Evolutionary conservation across 495 filamentous ascomycete genomes (phyloP), one percentile per base, ranked within the genome.

Genomic region (Daldinia decipiens): DNA sequence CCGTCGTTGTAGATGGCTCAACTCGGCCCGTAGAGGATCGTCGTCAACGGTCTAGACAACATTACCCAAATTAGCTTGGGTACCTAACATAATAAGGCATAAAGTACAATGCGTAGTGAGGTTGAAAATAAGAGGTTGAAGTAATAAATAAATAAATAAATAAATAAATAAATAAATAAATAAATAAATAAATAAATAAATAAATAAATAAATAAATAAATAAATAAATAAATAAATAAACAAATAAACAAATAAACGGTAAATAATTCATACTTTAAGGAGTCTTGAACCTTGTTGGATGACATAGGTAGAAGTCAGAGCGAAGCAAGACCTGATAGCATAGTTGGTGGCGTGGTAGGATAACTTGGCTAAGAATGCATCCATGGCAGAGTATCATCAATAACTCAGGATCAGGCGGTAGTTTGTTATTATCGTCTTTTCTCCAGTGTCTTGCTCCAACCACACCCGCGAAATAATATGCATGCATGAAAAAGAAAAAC

Each of bases 281-380:
- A 98, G 82, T 38, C 93, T 86, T 0, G 90, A 88, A 19, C 92
- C 92, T 73, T 97, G 93, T 51, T 86, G 84, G 63, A 97, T 88
- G 32, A 95, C 93, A 85, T 93, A 98, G 43, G 85, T 87, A 50
- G 92, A 92, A 0, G 95, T 97, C 59, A 98, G 88, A 11, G 90
- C 89, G 63, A 99, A 89, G 43, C 94, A 96, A n/a, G 93, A 95
- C 68, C 91, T 83, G 67, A 97, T 92, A 79, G 93, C 93, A 86
- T 93, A 94, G 80, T 93, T 97, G 87, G 94, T 90, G 52, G 93
- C 92, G 82, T 97, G 93, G 51, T 71, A 67, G 67, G 85, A 72
- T 79, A 95, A 87, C 65, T 88, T 89, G 45, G 83, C 80, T 62
- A 96, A 81, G 64, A 97, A 87, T 62, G 88, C 85, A 72, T 97